Conservation (phyloP, 1,139 yeast genomes). For the Nadsonia starkeyi-henricii region DNA sequence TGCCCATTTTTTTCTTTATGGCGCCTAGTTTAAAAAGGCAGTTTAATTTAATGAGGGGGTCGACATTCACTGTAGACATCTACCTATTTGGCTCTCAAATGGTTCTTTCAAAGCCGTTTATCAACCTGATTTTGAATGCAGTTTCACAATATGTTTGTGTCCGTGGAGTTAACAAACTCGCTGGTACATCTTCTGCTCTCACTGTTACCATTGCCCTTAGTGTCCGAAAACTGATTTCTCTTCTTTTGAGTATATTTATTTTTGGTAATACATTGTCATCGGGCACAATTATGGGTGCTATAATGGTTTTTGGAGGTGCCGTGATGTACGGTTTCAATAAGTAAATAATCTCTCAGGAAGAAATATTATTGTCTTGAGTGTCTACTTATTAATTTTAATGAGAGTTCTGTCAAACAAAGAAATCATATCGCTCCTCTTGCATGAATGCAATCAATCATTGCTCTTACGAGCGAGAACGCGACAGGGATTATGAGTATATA, state of each 20-base stretch:
- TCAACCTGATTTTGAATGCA: conserved; percentile 32
- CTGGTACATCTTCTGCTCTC: conserved; percentile 43
- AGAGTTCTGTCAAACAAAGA: no score
- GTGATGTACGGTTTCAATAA: conserved; percentile 26
- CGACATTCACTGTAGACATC: not conserved
- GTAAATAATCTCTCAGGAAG: not conserved
- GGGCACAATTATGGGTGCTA: conserved; percentile 33
- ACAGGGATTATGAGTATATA: no score
- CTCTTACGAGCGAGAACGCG: no score
- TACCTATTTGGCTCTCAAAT: not conserved
- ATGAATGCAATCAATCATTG: no score
- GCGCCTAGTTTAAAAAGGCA: conserved; percentile 15
- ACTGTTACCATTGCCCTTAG: conserved; percentile 48
- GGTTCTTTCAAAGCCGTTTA: conserved; percentile 12
- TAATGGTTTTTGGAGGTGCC: conserved; percentile 42
- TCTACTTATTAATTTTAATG: no score
- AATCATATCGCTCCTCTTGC: no score
- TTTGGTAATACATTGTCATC: conserved; percentile 33
- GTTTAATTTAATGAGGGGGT: conserved; percentile 10
- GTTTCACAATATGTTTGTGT: conserved; percentile 52
- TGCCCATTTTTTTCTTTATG: conserved; percentile 39
- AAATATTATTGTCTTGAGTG: no score
- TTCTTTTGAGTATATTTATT: conserved; percentile 37
- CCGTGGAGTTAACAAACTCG: conserved; percentile 50
- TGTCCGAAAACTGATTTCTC: conserved; percentile 46